Percentiles rank a stretch among this genome's conserved stretches.
These are phyloP conservation scores for Leccinum holopus DNA, from an alignment of 1,284 basidiomycete genomes.

Conservation along the genomic window DNA sequence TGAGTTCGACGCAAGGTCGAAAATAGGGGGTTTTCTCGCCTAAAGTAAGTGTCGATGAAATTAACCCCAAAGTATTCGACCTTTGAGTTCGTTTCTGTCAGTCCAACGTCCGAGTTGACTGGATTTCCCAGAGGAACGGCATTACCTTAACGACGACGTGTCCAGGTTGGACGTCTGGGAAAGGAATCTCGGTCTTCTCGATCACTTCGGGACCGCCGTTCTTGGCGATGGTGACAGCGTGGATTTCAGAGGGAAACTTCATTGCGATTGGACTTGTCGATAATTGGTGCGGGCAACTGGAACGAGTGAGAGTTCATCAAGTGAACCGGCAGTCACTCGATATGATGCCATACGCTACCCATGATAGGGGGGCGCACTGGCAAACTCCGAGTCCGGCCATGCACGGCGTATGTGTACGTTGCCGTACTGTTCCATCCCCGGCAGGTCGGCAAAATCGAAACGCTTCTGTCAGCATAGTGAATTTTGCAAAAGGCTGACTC, in stretches of 20 bases:
- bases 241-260: conserved; percentile 50
- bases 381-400: background rate
- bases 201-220: conserved; percentile 81
- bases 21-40: conserved; percentile 38
- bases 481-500: background rate
- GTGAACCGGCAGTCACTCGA: background rate
- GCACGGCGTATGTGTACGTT: background rate
- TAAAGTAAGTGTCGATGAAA: conserved; percentile 83
- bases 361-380: background rate
- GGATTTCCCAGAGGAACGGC: background rate
- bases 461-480: too few species aligned
- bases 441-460: background rate
- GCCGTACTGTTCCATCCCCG: background rate
- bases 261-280: conserved; percentile 21
- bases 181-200: conserved; percentile 58
- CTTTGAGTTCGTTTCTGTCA: conserved; percentile 31
- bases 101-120: conserved; percentile 8
- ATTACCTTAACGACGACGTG: conserved; percentile 80
- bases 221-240: conserved; percentile 60
- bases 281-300: conserved; percentile 9
- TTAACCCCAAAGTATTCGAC: conserved; percentile 77
- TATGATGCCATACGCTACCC: background rate
- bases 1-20: background rate
- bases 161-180: conserved; percentile 60
- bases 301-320: background rate